A percentile compares a stretch with the other conserved stretches of the same genome.
These are phyloP conservation scores for Tetracladium maxilliforme DNA, from an alignment of 2,329 filamentous ascomycete species.

Conservation along the genomic window DNA sequence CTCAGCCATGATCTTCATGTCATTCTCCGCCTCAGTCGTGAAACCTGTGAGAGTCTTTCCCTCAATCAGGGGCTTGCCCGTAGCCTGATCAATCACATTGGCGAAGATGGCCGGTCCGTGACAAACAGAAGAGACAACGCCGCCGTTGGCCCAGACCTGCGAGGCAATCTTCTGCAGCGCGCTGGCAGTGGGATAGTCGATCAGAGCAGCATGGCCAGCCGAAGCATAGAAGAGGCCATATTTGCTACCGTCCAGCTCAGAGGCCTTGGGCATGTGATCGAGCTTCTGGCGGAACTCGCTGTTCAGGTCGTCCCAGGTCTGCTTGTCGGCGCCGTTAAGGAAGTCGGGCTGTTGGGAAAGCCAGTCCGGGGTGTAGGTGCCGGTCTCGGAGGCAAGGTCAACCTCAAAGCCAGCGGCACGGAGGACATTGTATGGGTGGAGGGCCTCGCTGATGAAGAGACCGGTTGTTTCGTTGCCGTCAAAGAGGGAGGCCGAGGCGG, in stretches of 20 bases:
- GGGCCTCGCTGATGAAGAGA: constrained; percentile 29
- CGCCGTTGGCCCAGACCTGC: constrained; percentile 21
- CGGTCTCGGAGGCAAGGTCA: constrained; percentile 28
- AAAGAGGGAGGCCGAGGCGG: constrained; percentile 22
- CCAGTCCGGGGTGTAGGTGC: constrained; percentile 26
- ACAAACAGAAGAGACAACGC: constrained; percentile 25
- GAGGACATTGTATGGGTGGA: constrained; percentile 31
- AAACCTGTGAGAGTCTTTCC: constrained; percentile 23
- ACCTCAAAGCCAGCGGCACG: constrained; percentile 27
- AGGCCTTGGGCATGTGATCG: constrained; percentile 22
- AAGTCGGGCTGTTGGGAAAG: constrained; percentile 24
- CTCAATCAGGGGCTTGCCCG: constrained; percentile 18
- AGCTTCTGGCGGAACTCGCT: constrained; percentile 28
- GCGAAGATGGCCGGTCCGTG: constrained; percentile 23
- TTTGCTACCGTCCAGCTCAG: constrained; percentile 14
- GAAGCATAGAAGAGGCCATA: constrained; percentile 25
- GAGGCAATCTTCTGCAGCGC: constrained; percentile 23
- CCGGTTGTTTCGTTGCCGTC: constrained; percentile 23
- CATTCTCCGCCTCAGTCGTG: constrained; percentile 20
- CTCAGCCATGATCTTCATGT: constrained; percentile 16
- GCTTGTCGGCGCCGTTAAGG: constrained; percentile 21
- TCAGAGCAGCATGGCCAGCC: constrained; percentile 26
- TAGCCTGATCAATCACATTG: constrained; percentile 15
- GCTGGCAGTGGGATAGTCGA: constrained; percentile 27
- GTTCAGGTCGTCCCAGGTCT: constrained; percentile 20